Conservation (phyloP, 768 basidiomycete genomes). For the Lactifluus rugatus region DNA sequence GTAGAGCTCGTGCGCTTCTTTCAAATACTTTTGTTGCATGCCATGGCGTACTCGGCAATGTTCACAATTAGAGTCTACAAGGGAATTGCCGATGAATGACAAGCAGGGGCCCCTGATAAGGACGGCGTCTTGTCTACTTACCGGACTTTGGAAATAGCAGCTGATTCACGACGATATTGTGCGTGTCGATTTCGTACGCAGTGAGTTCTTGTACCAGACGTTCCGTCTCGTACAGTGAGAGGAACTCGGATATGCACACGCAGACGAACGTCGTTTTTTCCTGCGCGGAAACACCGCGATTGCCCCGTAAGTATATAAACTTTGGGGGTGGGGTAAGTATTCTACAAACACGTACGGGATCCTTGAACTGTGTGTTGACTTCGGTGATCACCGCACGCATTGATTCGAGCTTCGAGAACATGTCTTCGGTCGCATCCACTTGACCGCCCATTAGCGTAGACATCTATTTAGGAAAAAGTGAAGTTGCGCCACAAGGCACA, state of each 20-base stretch:
- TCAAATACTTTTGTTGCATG: constrained; percentile 98
- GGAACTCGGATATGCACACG: constrained; percentile 97
- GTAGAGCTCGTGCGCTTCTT: constrained; percentile 93
- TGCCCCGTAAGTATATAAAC: background rate
- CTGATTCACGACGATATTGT: constrained; percentile 98
- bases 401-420: constrained; percentile 95
- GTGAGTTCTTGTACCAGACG: constrained; percentile 93
- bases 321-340: background rate
- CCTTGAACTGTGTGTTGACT: constrained; percentile 98
- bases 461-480: constrained; percentile 45
- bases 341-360: constrained; percentile 55
- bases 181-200: constrained; percentile 93
- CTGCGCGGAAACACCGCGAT: constrained; percentile 32
- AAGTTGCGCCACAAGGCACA: background rate
- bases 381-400: constrained; percentile 98
- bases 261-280: constrained; percentile 99
- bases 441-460: constrained; percentile 94
- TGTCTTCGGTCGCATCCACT: constrained; percentile 86
- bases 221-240: constrained; percentile 97
- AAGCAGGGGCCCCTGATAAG: background rate
- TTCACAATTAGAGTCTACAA: constrained; percentile 79
- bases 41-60: constrained; percentile 90
- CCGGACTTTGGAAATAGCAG: constrained; percentile 87
- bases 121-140: constrained; percentile 30
- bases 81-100: background rate